Evolutionary conservation across 371 early-diverging fungal species (phyloP).

Genomic region (Quaeritorhiza haematococci): DNA sequence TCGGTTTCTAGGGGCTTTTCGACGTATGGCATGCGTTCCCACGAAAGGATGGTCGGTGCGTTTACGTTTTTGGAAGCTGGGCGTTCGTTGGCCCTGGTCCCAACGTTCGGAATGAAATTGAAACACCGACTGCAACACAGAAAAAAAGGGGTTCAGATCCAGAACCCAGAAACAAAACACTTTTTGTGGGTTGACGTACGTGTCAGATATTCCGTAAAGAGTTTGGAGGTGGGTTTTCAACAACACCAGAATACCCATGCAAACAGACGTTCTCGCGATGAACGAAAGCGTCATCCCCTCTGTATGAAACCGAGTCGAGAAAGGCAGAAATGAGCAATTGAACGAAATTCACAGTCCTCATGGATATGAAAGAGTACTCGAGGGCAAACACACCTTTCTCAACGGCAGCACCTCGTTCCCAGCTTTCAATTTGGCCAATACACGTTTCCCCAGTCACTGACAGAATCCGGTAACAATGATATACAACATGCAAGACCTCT

Average conservation of each 20-base stretch:
- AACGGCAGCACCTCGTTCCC: conserved; percentile 7
- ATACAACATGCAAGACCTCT: conserved; percentile 70
- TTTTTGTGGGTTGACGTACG: too few relatives aligned
- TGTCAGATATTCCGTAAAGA: conserved; percentile 59
- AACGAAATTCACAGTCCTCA: background rate
- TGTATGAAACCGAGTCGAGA: too few relatives aligned
- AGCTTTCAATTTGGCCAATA: conserved; percentile 25
- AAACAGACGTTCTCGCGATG: conserved; percentile 36
- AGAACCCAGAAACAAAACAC: too few relatives aligned
- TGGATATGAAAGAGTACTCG: background rate
- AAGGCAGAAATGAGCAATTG: too few relatives aligned
- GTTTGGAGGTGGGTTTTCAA: conserved; percentile 56
- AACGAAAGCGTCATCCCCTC: conserved; percentile 5
- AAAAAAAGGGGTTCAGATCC: too few relatives aligned
- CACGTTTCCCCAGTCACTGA: conserved; percentile 61
- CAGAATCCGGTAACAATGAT: conserved; percentile 62
- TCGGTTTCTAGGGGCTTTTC: conserved; percentile 8
- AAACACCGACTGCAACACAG: conserved; percentile 31
- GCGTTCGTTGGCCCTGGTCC: conserved; percentile 39
- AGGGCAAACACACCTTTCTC: background rate
- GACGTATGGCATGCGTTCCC: conserved; percentile 26
- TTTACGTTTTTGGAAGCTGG: conserved; percentile 33
- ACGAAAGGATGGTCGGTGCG: conserved; percentile 15
- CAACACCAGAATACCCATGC: conserved; percentile 53
- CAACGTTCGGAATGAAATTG: conserved; percentile 33